A percentile compares a stretch with the other conserved stretches of the same genome.
Conservation (phyloP, 1,139 yeast species). For the Spencermartinsiella ligniputridi region DNA sequence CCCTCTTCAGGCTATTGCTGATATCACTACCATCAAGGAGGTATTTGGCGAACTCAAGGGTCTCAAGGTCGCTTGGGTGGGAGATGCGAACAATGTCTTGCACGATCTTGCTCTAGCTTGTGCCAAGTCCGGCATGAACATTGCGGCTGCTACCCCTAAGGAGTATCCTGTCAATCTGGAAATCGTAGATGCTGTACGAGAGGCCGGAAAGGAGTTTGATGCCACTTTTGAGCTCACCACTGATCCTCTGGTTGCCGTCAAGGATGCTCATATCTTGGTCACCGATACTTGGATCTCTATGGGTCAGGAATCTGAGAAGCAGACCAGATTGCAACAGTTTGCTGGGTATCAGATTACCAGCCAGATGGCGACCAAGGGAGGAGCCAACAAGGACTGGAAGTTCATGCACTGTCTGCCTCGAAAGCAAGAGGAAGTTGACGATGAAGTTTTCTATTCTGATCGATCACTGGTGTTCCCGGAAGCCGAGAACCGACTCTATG, state of each 20-base stretch:
- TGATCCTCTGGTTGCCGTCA: constrained; percentile 69
- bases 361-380: constrained; percentile 51
- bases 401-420: constrained; percentile 98
- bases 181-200: constrained; percentile 53
- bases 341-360: constrained; percentile 78
- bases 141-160: constrained; percentile 75
- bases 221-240: constrained; percentile 59
- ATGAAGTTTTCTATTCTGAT: constrained; percentile 83
- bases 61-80: constrained; percentile 88
- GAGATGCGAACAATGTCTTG: constrained; percentile 93
- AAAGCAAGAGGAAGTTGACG: constrained; percentile 88
- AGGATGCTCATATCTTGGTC: constrained; percentile 72
- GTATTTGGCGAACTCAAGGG: constrained; percentile 55
- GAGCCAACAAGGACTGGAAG: constrained; percentile 67
- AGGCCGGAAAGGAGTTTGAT: constrained; percentile 47
- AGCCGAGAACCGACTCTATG: constrained; percentile 93
- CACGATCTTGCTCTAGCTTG: constrained; percentile 93
- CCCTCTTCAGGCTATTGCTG: constrained; percentile 94
- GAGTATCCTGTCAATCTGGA: constrained; percentile 60
- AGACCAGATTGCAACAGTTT: constrained; percentile 69
- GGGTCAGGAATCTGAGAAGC: constrained; percentile 90
- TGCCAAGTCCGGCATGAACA: constrained; percentile 77
- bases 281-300: constrained; percentile 98
- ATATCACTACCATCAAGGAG: constrained; percentile 80
- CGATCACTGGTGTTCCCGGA: constrained; percentile 86